A percentile compares a stretch with the other conserved stretches of the same genome.
phyloP scores from a whole-genome alignment of 345 rosid genomes.

The Excoecaria agallocha region DNA sequence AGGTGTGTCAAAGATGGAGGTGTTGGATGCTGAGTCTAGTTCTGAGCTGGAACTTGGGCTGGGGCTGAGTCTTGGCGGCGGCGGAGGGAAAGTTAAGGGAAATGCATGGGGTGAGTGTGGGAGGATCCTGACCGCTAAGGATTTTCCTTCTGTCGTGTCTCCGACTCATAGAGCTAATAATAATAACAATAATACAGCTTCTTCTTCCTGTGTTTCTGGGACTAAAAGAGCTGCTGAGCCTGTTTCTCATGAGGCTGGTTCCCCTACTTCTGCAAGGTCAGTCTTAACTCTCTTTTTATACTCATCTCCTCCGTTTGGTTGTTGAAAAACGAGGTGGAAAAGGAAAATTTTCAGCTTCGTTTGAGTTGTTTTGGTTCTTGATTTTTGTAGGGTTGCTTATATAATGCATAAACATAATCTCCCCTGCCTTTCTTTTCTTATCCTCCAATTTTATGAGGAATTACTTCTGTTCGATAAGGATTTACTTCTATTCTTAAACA shows the following conservation, averaged over 20 bases:
- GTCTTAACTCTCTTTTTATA: neutral
- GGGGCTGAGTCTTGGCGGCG: constrained; percentile 65
- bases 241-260: constrained; percentile 54
- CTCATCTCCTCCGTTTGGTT: constrained; percentile 1
- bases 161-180: constrained; percentile 24
- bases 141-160: constrained; percentile 51
- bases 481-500: no score
- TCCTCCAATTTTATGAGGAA: neutral
- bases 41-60: constrained; percentile 65
- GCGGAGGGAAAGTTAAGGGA: constrained; percentile 37
- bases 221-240: constrained; percentile 72
- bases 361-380: neutral
- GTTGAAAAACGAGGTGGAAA: constrained; percentile 7
- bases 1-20: constrained; percentile 20
- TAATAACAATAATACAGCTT: constrained; percentile 3
- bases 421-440: neutral
- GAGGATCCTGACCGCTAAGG: constrained; percentile 71
- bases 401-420: neutral
- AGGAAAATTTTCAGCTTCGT: neutral
- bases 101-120: constrained; percentile 70
- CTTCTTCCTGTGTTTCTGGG: constrained; percentile 43
- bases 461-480: no score
- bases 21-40: constrained; percentile 38
- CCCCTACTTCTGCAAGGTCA: constrained; percentile 66
- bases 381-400: neutral